A percentile compares a stretch with the other conserved stretches of the same genome.
Conservation (phyloP, 208 protist genomes). For the Herpetomonas samuelpessoai region DNA sequence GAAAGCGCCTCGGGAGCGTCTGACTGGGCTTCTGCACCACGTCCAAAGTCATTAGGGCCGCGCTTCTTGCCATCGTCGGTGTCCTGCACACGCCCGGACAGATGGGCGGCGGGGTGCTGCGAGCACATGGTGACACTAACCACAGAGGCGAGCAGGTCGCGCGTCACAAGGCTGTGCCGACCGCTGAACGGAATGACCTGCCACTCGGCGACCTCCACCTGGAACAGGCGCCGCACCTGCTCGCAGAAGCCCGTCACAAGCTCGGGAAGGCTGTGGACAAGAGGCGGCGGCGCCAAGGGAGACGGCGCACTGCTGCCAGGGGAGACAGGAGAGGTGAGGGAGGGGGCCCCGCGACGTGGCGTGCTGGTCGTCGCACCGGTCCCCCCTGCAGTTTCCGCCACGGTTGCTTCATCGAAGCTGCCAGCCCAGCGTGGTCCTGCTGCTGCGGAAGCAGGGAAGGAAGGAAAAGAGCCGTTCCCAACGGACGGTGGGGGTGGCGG, state of each 20-base stretch:
- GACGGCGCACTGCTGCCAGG: neutral
- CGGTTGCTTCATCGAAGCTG: neutral
- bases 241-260: slow-evolving; percentile 27
- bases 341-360: neutral
- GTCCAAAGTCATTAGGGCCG: no score
- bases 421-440: no score
- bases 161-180: slow-evolving; percentile 20
- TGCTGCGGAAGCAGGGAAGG: neutral
- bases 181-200: slow-evolving; percentile 59
- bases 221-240: slow-evolving; percentile 33
- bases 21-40: no score
- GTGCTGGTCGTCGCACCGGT: no score
- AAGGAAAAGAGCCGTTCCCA: neutral
- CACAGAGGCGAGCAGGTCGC: slow-evolving; percentile 24
- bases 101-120: no score
- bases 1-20: slow-evolving; percentile 1
- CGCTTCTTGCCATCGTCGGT: no score
- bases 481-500: neutral
- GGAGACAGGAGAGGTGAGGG: neutral
- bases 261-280: slow-evolving; percentile 21
- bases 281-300: slow-evolving; percentile 11
- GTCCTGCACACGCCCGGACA: no score
- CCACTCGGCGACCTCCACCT: slow-evolving; percentile 47
- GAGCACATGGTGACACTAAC: slow-evolving; percentile 10
- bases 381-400: no score